These are phyloP conservation scores for Racocetra persica DNA, from an alignment of 371 early-diverging fungal genomes.

Conservation along the genomic window DNA sequence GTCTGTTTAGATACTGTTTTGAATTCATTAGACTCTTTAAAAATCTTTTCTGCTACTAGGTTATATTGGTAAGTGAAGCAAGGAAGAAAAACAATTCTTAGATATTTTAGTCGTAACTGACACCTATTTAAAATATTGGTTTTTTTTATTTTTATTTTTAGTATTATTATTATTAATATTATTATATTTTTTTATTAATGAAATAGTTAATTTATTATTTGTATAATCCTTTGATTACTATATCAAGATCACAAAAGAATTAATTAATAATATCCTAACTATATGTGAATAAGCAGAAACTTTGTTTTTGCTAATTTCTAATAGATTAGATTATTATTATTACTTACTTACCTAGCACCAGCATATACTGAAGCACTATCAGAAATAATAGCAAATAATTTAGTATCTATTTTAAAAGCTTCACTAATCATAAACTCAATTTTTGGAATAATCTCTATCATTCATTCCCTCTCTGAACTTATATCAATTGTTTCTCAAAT, in stretches of 20 bases:
- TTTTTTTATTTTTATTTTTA: neutral
- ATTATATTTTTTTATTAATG: neutral
- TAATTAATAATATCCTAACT: too few relatives aligned
- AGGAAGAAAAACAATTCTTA: neutral
- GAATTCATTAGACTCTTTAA: conserved; percentile 13
- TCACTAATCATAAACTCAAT: conserved; percentile 7
- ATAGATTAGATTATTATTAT: too few relatives aligned
- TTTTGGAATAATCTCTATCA: conserved; percentile 14
- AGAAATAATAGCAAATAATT: conserved; percentile 5
- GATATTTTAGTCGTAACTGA: neutral
- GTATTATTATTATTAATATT: neutral
- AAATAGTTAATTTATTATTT: too few relatives aligned
- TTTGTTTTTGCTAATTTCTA: too few relatives aligned
- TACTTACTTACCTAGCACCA: neutral
- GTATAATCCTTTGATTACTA: too few relatives aligned
- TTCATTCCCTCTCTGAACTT: neutral
- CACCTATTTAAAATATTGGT: neutral
- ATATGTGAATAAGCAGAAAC: too few relatives aligned
- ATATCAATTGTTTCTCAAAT: conserved; percentile 22
- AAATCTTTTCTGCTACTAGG: neutral
- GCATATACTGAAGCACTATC: conserved; percentile 15
- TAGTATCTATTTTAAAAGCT: neutral
- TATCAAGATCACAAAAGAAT: too few relatives aligned
- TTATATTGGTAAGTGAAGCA: conserved; percentile 14
- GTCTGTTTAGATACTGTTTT: neutral